phyloP scores from a whole-genome alignment of 768 basidiomycete species.

The Xanthoconium stramineum region DNA sequence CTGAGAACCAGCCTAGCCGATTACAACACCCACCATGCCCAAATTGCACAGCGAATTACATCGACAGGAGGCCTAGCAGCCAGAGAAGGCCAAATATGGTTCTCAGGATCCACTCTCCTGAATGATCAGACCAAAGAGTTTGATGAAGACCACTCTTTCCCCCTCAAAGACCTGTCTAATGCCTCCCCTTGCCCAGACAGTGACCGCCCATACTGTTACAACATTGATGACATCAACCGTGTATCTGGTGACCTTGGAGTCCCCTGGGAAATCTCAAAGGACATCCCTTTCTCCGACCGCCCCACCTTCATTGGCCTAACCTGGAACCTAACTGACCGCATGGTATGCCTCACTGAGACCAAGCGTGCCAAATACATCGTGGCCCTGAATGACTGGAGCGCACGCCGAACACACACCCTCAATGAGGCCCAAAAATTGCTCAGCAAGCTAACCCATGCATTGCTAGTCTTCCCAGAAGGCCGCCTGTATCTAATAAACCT shows the following conservation, averaged over 20 bases:
- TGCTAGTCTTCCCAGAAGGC: neutral
- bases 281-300: neutral
- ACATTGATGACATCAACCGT: neutral
- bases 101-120: fast-evolving
- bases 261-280: neutral
- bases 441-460: neutral
- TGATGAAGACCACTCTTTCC: neutral
- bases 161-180: neutral
- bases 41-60: fast-evolving
- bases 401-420: neutral
- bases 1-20: fast-evolving
- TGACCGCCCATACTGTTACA: neutral
- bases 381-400: neutral
- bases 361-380: neutral
- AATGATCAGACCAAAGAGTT: neutral
- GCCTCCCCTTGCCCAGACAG: neutral
- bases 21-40: neutral
- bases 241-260: neutral
- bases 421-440: neutral
- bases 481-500: neutral
- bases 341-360: neutral
- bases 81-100: neutral
- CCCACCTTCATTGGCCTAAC: neutral
- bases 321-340: neutral
- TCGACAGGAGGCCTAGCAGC: fast-evolving